Evolutionary conservation across 2,329 filamentous ascomycete genomes (phyloP), one percentile per base, ranked within the genome.

Genomic region (Kalmusia sp.): DNA sequence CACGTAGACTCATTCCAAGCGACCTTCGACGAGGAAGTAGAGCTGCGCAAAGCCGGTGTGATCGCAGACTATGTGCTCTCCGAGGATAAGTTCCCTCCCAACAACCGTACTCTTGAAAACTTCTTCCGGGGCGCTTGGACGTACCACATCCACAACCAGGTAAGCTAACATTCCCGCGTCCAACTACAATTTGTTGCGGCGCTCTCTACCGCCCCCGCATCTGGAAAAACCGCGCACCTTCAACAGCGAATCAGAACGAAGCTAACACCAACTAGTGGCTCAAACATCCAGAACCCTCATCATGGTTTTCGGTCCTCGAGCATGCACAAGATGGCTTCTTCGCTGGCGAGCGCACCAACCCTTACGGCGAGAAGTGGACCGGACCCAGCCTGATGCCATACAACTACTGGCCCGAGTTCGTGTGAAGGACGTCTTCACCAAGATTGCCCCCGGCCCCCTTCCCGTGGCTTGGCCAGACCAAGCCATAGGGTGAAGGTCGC

Each of bases 111-210:
- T 1, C 51, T 84, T 41, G 79, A 82, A 62, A 80, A 84, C 60
- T 84, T 84, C 68, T 84, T 84, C 71, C 74, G 78, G 5, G 82
- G 82, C 1, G 79, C 80, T 19, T 84, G 80, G 80, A 83, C 80
- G 24, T 84, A 84, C 63, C 82, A 84, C 63, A 79, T 84, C 54
- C 82, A 84, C 62, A 84, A 84, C 57, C 82, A 83, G 73, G 80
- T 82, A 68, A 68, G 77, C 67, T 55, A 34, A 24, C n/a, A 34
- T 44, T 34, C 14, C 8, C 34, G 31, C 17, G 11, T 33, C 7
- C 14, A 28, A 35, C 40, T 33, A 34, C 21, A 9, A 22, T 19
- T 14, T 7, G 21, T 17, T 14, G 21, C 21, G 28, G 21, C 44
- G 19, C 31, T 25, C 47, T 21, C n/a, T 38, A 11, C 45, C 25